Base-by-base conservation (phyloP, 2,329 filamentous ascomycete species). In the Polytolypa hystricis region DNA sequence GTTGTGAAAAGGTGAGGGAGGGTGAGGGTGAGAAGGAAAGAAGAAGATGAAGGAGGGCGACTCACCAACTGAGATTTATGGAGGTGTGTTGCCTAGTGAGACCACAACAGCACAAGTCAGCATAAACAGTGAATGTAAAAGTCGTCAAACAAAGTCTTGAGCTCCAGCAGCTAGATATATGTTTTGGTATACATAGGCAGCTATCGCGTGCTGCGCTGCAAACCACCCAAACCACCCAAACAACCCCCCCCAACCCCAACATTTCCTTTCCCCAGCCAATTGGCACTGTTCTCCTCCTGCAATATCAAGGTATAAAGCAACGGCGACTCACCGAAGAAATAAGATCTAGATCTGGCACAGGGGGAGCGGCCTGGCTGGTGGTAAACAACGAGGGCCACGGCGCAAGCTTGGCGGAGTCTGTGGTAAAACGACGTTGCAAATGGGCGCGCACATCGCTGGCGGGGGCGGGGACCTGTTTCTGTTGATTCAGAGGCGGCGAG, bases 361-460 rank as follows among this genome's bases (percentile, higher is more conserved):
- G 70, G 41, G 64, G 58, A 36, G 69, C 57, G 50, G 71, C 66
- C 55, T 74, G 70, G 31, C 19, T n/a, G 27, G 31, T 30, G 35
- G 70, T 73, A 53, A 87, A 64, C n/a, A n/a, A n/a, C 43, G 74
- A 73, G 40, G 71, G 74, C 62, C 84, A 67, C 56, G 81, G 84
- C 60, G 82, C 81, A 62, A 89, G 68, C 71, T 86, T 73, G 62
- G 84, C 72, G 64, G 84, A 79, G 65, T 94, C 93, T 40, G 87
- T 91, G 45, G 89, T 96, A 65, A 96, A 96, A 56, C 89, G 81
- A 54, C 89, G 80, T 62, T 87, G 84, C 57, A 96, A 70, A 50
- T 78, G 79, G 45, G 77, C 75, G 61, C 87, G 79, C 47, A 74
- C 73, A 55, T 93, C 84, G 59, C 76, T 72, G 45, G 72, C 58